phyloP scores from a whole-genome alignment of 345 rosid genomes.

The Fremontodendron californicum region DNA sequence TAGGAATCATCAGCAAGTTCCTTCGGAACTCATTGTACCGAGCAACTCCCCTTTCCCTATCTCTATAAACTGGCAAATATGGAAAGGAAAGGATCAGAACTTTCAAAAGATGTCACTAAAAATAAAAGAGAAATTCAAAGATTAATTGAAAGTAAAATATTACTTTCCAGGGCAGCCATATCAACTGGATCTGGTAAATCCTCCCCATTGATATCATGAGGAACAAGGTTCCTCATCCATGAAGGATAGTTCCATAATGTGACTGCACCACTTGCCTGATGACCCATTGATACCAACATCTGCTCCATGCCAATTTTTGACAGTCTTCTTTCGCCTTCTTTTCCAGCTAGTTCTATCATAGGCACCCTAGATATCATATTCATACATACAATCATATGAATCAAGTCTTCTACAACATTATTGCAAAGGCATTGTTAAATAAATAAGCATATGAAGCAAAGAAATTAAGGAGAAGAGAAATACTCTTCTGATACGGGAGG shows the following conservation, averaged over 20 bases:
- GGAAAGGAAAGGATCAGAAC: too few relatives aligned
- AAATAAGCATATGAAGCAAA: too few relatives aligned
- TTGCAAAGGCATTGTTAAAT: background rate
- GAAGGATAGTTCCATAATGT: conserved; percentile 71
- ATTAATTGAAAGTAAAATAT: too few relatives aligned
- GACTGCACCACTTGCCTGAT: conserved; percentile 62
- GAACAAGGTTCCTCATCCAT: conserved; percentile 70
- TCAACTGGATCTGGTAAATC: conserved; percentile 60
- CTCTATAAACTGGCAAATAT: conserved; percentile 51
- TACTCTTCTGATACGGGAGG: conserved; percentile 54
- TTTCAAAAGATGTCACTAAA: background rate
- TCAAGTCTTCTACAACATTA: background rate
- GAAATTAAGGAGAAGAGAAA: background rate
- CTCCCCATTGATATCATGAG: conserved; percentile 59
- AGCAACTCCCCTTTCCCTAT: conserved; percentile 63
- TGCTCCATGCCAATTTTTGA: conserved; percentile 57
- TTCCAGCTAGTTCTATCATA: conserved; percentile 56
- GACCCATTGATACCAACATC: conserved; percentile 69
- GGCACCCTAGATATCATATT: conserved; percentile 35
- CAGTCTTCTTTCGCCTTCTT: conserved; percentile 38
- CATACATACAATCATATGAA: background rate
- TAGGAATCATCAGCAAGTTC: conserved; percentile 63
- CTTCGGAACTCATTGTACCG: conserved; percentile 67
- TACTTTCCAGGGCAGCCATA: conserved; percentile 74
- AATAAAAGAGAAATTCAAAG: background rate